A percentile compares a stretch with the other conserved stretches of the same genome.
Conservation (phyloP, 2,329 filamentous ascomycete genomes). For the Dryadomyces quercus-mongolicae region DNA sequence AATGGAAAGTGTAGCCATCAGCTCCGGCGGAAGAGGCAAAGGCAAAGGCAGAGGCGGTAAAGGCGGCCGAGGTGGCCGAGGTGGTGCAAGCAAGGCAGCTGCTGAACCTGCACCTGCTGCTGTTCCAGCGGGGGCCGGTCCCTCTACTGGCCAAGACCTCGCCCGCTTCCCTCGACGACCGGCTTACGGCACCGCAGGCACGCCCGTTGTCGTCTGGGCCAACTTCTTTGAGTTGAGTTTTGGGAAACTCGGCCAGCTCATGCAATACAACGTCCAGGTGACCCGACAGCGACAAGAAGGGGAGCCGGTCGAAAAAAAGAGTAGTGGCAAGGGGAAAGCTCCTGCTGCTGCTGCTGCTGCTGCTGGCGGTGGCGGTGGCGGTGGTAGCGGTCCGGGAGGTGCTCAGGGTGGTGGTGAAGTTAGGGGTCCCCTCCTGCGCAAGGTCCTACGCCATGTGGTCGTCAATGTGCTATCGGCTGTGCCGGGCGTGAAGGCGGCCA, state of each 20-base stretch:
- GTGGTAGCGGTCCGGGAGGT: background rate
- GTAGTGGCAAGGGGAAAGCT: background rate
- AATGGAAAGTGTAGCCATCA: background rate
- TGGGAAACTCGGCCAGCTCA: constrained; percentile 20
- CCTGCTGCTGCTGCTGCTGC: too few relatives aligned
- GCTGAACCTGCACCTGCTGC: background rate
- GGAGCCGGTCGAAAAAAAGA: background rate
- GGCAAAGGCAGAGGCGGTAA: background rate
- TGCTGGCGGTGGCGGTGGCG: too few relatives aligned
- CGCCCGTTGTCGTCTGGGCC: constrained; percentile 33
- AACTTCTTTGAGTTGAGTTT: constrained; percentile 40
- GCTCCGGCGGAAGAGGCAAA: background rate
- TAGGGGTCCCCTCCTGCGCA: constrained; percentile 9
- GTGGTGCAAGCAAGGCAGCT: background rate
- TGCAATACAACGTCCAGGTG: constrained; percentile 33
- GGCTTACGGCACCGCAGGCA: constrained; percentile 33
- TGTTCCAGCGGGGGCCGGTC: background rate
- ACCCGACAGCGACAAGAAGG: background rate
- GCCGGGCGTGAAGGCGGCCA: constrained; percentile 15
- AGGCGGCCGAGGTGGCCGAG: background rate
- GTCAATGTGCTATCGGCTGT: constrained; percentile 23
- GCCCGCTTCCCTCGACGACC: constrained; percentile 31
- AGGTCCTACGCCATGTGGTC: constrained; percentile 9
- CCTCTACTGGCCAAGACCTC: background rate
- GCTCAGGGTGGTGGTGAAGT: constrained; percentile 12